Evolutionary conservation across 1,284 basidiomycete species (phyloP), one percentile per base, ranked within the genome.

Genomic region (Cryptococcus floricola): DNA sequence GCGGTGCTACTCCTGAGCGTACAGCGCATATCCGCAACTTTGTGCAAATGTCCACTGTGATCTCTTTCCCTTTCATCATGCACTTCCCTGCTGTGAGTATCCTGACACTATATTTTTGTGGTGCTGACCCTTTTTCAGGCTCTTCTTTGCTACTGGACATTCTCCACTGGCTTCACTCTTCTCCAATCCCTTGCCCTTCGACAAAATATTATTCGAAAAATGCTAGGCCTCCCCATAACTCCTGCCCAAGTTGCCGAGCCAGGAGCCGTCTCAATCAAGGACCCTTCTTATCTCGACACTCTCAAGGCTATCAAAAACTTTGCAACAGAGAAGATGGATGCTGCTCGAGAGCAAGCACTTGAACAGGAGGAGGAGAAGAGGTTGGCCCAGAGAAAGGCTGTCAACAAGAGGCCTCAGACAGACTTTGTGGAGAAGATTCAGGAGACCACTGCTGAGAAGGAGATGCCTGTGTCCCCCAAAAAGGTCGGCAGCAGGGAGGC

Each of bases 1-100:
- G n/a, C 23, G 56, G 62, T 9, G 57, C 53, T 8, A 54, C 54
- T 18, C 56, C 52, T 5, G 49, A 60, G 46, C 60, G 60, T n/a
- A 82, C 84, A 70, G 83, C 81, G 23, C 87, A 90, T 73, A 74
- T 87, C 53, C 84, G 88, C 80, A 91, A 92, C 68, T 74, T 80
- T 49, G 81, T 95, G 68, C 82, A 87, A 3, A 68, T 86, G 10
- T 66, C 87, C 19, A 83, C 86, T 12, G 64, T 88, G 39, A 63
- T 80, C 23, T 80, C 83, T 31, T 74, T 89, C 34, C 83, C 79
- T 60, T 78, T 91, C 67, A 84, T 91, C 78, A 72, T 77, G 18
- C 71, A 74, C 52, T 81, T 89, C 60, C 73, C 77, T 18, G 70
- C 76, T 9, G 76, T 75, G 50, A 61, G 72, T 69, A 27, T 31